These are phyloP conservation scores for Dryadomyces sulphureus DNA, from an alignment of 2,329 filamentous ascomycete species.

Conservation along the genomic window DNA sequence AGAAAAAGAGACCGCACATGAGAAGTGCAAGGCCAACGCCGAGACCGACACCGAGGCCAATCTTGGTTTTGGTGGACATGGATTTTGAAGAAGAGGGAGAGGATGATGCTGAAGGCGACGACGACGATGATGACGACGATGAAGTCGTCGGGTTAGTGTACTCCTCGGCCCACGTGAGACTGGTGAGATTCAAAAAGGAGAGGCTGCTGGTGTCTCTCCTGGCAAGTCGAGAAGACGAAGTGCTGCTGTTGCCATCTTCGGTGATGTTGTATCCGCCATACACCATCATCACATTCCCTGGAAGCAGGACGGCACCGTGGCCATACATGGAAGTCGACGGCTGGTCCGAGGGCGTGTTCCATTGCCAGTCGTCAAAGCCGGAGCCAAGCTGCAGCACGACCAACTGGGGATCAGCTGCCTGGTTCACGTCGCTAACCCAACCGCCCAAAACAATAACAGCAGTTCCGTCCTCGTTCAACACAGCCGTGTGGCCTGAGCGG, in stretches of 20 bases:
- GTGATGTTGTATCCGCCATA: constrained; percentile 44
- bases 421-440: constrained; percentile 73
- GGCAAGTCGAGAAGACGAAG: constrained; percentile 11
- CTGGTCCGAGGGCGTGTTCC: constrained; percentile 45
- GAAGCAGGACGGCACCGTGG: constrained; percentile 47
- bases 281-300: constrained; percentile 55
- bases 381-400: constrained; percentile 61
- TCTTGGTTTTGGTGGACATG: constrained; percentile 18
- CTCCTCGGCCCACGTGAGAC: constrained; percentile 33
- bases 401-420: constrained; percentile 68
- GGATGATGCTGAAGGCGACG: neutral
- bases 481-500: constrained; percentile 75
- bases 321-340: constrained; percentile 40
- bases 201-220: constrained; percentile 1
- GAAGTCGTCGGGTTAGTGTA: constrained; percentile 29
- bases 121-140: constrained; percentile 5
- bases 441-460: constrained; percentile 73
- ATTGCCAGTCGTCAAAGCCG: constrained; percentile 61
- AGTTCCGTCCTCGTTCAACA: constrained; percentile 64
- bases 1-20: constrained; percentile 24
- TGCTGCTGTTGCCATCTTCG: neutral
- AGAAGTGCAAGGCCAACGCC: constrained; percentile 40
- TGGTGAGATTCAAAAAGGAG: constrained; percentile 42
- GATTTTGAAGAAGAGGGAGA: constrained; percentile 4
- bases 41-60: constrained; percentile 50